phyloP scores from a whole-genome alignment of 208 protist genomes.

The Leishmania amazonensis region DNA sequence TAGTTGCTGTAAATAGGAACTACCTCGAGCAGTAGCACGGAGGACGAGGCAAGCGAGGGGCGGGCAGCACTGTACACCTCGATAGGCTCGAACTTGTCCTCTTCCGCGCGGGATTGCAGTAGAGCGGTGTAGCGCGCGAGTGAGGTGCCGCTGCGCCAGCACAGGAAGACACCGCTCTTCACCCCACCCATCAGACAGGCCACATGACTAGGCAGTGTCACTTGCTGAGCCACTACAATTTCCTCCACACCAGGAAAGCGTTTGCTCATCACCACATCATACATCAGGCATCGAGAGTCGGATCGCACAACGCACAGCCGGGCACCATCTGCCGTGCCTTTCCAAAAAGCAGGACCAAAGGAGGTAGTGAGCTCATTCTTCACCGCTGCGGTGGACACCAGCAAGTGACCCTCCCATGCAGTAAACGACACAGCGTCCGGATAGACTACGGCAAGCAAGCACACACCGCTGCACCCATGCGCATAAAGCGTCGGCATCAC shows the following conservation, averaged over 20 bases:
- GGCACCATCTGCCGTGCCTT: constrained; percentile 8
- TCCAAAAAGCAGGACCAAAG: constrained; percentile 32
- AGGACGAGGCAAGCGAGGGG: neutral
- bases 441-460: constrained; percentile 31
- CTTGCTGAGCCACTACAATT: constrained; percentile 17
- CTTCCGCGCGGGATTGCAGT: constrained; percentile 13
- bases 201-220: constrained; percentile 17
- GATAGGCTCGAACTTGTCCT: constrained; percentile 13
- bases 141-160: constrained; percentile 16
- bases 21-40: constrained; percentile 35
- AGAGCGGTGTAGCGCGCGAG: constrained; percentile 16
- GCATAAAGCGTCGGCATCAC: constrained; percentile 7
- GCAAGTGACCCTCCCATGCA: constrained; percentile 8
- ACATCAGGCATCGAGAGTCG: constrained; percentile 35
- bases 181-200: constrained; percentile 18
- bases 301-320: constrained; percentile 28
- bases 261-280: constrained; percentile 26
- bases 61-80: neutral
- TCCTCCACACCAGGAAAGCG: constrained; percentile 7
- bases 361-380: constrained; percentile 35
- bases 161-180: constrained; percentile 17
- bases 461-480: neutral
- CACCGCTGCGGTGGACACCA: constrained; percentile 23
- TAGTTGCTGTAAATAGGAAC: constrained; percentile 24
- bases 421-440: constrained; percentile 32